Evolutionary conservation across 139 green algal species (phyloP), one percentile per base, ranked within the genome.

Genomic region (Gonium pectorale): DNA sequence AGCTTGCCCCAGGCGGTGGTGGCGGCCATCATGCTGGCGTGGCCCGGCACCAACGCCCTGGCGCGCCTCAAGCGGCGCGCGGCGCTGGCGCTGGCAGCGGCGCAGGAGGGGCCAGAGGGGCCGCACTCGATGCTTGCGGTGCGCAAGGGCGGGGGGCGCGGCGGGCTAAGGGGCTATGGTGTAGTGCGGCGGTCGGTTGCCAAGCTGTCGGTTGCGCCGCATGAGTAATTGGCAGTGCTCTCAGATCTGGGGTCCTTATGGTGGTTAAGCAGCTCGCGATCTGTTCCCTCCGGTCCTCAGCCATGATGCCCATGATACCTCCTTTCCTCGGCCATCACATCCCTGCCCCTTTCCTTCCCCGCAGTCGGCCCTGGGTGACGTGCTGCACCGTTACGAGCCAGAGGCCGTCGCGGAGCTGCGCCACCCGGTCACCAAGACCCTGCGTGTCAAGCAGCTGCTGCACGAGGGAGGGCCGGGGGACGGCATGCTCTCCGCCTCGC

Each of bases 41-140:
- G 77, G 77, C 77, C 77, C 2, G 77, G 77, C 2, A 35, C 8
- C n/a, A 38, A 21, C 2, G 43, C 77, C 2, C 77, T 83, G 2
- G 43, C 60, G 2, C 22, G 77, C 8, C 43, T 83, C 1, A 83
- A 83, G 60, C 60, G 77, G 31, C n/a, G 77, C 11, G 77, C 77
- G 6, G 77, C 77, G 7, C 63, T 83, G 17, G 62, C 77, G 1
- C 62, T 83, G 43, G 77, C 77, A 3, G 62, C 62, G 8, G 62
- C 77, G 11, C 19, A 29, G 19, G 62, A 73, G 0, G 77, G 77
- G 0, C 77, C 77, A 4, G 77, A 83, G 43, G 77, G 77, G 2
- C 77, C 77, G 4, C 24, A 83, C 46, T 66, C 62, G n/a, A 73
- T 83, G 77, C 62, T 83, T 3, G 77, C 77, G 62, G 77, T 83